A percentile compares a stretch with the other conserved stretches of the same genome.
These are phyloP conservation scores for Peterozyma xylosa DNA, from an alignment of 805 yeast genomes.

Conservation along the genomic window DNA sequence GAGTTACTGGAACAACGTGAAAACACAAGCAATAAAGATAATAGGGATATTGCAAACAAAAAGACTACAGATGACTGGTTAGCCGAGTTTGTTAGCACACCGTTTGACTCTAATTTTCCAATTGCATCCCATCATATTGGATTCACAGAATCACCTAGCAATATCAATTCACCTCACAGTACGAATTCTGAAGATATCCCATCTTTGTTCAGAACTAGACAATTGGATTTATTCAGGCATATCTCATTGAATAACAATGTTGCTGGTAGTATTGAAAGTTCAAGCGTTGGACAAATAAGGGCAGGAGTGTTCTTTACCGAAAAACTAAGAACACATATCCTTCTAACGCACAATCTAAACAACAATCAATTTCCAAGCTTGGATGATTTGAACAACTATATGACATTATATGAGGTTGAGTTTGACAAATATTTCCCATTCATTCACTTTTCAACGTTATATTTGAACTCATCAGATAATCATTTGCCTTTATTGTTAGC, in stretches of 20 bases:
- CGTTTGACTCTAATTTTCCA: constrained; percentile 46
- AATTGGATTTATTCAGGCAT: constrained; percentile 55
- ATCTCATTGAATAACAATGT: constrained; percentile 10
- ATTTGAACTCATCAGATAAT: constrained; percentile 39
- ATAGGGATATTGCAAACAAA: not conserved
- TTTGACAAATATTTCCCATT: constrained; percentile 82
- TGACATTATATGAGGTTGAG: constrained; percentile 65
- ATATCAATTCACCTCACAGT: constrained; percentile 5
- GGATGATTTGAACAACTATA: constrained; percentile 70
- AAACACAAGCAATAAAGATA: not conserved
- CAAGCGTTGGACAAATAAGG: not conserved
- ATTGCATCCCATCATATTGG: constrained; percentile 51
- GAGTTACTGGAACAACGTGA: constrained; percentile 3
- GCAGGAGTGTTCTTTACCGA: constrained; percentile 35
- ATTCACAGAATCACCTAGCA: constrained; percentile 33
- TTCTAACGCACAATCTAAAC: constrained; percentile 43
- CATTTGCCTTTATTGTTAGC: constrained; percentile 63
- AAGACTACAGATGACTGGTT: constrained; percentile 43
- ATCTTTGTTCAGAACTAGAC: constrained; percentile 56
- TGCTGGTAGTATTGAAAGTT: not conserved
- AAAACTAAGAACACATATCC: constrained; percentile 45
- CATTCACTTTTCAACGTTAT: constrained; percentile 62
- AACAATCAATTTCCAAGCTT: constrained; percentile 65
- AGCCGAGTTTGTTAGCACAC: constrained; percentile 60
- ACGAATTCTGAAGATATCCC: constrained; percentile 39